These are phyloP conservation scores for Alopecurus myosuroides DNA, from an alignment of 176 grass and related monocot species.

Conservation along the genomic window DNA sequence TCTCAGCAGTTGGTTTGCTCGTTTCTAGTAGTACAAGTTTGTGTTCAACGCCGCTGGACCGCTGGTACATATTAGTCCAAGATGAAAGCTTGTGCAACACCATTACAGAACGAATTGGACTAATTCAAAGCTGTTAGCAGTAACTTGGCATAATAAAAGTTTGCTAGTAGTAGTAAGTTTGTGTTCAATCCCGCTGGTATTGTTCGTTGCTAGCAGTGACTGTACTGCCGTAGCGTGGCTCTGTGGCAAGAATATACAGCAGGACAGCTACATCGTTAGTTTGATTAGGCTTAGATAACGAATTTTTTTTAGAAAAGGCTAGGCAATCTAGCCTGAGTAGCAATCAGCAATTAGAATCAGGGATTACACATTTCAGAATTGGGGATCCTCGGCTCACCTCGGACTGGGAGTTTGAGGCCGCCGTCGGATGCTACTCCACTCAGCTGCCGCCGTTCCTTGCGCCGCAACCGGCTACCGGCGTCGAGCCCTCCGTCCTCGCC, in stretches of 20 bases:
- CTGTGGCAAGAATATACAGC: too few relatives aligned
- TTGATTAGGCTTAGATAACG: too few relatives aligned
- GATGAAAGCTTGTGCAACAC: background rate
- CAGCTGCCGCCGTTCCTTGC: background rate
- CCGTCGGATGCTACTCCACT: background rate
- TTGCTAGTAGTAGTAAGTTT: too few relatives aligned
- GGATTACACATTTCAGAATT: background rate
- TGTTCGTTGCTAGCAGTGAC: too few relatives aligned
- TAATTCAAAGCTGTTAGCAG: too few relatives aligned
- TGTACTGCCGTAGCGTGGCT: too few relatives aligned
- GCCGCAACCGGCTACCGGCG: background rate
- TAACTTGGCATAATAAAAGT: too few relatives aligned
- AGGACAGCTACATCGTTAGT: too few relatives aligned
- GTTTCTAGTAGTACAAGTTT: background rate
- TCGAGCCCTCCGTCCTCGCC: background rate
- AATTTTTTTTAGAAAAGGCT: too few relatives aligned
- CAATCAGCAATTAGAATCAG: background rate
- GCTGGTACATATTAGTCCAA: background rate
- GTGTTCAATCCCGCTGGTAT: too few relatives aligned
- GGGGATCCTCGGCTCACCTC: background rate
- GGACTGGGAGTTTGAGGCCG: background rate
- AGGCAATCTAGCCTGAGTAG: background rate
- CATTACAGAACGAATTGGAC: too few relatives aligned
- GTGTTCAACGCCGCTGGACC: background rate
- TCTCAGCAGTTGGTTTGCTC: background rate